Conservation (phyloP, 1,284 basidiomycete genomes). For the Austroboletus novae-zelandiae region DNA sequence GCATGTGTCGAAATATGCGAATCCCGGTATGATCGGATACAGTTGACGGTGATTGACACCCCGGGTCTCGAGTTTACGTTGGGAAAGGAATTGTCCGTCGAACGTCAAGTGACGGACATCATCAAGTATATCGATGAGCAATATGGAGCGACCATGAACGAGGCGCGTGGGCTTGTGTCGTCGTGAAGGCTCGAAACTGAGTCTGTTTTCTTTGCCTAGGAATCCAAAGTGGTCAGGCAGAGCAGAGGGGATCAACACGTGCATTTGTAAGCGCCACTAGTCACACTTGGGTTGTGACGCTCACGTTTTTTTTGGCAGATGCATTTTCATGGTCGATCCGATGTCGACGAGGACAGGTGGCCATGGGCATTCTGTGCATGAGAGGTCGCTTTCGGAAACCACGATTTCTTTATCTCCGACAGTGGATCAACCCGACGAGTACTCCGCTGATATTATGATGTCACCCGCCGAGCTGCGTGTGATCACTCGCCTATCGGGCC, state of each 20-base stretch:
- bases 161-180: slow-evolving; percentile 46
- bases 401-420: slow-evolving; percentile 51
- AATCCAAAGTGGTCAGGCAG: slow-evolving; percentile 79
- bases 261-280: slow-evolving; percentile 59
- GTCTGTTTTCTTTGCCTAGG: slow-evolving; percentile 40
- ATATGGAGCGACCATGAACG: slow-evolving; percentile 79
- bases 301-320: slow-evolving; percentile 40
- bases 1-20: slow-evolving; percentile 77
- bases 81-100: slow-evolving; percentile 70
- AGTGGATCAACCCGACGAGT: slow-evolving; percentile 43
- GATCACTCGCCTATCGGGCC: slow-evolving; percentile 65
- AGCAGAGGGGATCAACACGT: slow-evolving; percentile 84
- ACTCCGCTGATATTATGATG: slow-evolving; percentile 53
- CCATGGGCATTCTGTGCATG: slow-evolving; percentile 46
- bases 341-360: slow-evolving; percentile 50
- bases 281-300: not conserved
- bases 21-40: slow-evolving; percentile 69
- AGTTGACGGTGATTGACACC: slow-evolving; percentile 77
- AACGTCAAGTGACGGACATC: slow-evolving; percentile 67
- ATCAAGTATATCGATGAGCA: slow-evolving; percentile 74
- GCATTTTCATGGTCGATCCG: slow-evolving; percentile 81
- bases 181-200: slow-evolving; percentile 1
- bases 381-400: slow-evolving; percentile 56
- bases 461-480: slow-evolving; percentile 74
- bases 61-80: slow-evolving; percentile 73